Base-by-base conservation (phyloP, 345 rosid genomes). In the Zanthoxylum bungeanum region DNA sequence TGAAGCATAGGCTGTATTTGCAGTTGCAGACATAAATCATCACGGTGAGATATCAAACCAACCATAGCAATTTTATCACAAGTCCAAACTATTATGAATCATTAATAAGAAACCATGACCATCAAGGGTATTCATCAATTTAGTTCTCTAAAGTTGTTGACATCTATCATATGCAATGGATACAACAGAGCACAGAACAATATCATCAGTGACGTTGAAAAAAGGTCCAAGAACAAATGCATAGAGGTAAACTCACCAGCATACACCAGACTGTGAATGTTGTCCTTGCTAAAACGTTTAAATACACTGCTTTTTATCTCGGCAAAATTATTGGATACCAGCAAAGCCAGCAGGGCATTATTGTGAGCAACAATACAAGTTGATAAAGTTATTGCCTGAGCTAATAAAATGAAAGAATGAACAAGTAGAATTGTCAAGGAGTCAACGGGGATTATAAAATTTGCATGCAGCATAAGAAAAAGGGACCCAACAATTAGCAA, bases 241-340 rank as follows among this genome's bases (percentile, higher is more conserved):
- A 73, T 40, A 74, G 72, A 72, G 59, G 60, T 53, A 67, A 77
- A 75, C 87, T 85, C 64, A 91, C 97, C 99, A 31, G 92, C 68
- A 71, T 91, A 93, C 56, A 85, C 99, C 60, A 93, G 84, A 71
- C 84, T 83, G 63, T 88, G 98, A 75, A 91, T 87, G 77, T 95
- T 95, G 76, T 91, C 96, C 78, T 85, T 95, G 86, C 97, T 93
- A 78, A 92, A 91, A 34, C 99, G 97, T 79, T 93, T 95, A 52
- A 95, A 93, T 64, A 93, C 98, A 70, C 70, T 87, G 81, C 99
- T 88, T 85, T 92, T 93, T 79, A 93, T 95, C 89, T 95, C 99
- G 17, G 98, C 85, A 70, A 95, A 95, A 86, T 95, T 95, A 78
- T 93, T 95, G 71, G 99, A 95, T 76, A 95, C 97, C 83, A 93